Evolutionary conservation across 108 stramenopile genomes (phyloP).

Genomic region (Cyclotella distinguenda): DNA sequence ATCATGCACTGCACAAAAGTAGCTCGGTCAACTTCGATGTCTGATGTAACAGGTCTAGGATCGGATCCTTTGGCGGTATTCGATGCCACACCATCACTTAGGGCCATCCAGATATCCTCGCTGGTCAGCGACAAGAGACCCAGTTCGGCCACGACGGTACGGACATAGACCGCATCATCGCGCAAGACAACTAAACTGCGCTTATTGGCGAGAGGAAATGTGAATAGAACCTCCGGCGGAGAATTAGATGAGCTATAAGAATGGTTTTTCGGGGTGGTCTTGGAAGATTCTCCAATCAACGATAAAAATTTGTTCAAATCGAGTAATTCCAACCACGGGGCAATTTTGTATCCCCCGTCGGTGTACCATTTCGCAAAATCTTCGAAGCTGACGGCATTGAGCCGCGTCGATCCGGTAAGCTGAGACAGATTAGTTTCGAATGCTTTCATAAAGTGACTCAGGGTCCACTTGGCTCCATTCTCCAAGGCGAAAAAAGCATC

Average conservation of each 20-base stretch:
- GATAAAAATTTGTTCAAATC: slow-evolving; percentile 83
- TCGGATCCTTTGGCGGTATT: slow-evolving; percentile 16
- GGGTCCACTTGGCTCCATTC: slow-evolving; percentile 82
- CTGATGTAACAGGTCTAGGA: slow-evolving; percentile 19
- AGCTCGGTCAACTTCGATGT: slow-evolving; percentile 55
- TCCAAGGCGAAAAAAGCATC: slow-evolving; percentile 69
- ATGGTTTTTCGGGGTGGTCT: slow-evolving; percentile 2
- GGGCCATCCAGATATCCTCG: slow-evolving; percentile 62
- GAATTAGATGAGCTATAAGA: slow-evolving; percentile 6
- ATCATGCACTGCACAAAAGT: slow-evolving; percentile 75
- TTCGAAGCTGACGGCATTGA: slow-evolving; percentile 68
- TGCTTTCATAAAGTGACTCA: slow-evolving; percentile 66
- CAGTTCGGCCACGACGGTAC: slow-evolving; percentile 70
- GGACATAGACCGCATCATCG: slow-evolving; percentile 85
- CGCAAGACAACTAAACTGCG: slow-evolving; percentile 74
- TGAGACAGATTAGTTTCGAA: slow-evolving; percentile 23
- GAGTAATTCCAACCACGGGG: slow-evolving; percentile 90
- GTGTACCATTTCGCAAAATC: slow-evolving; percentile 91
- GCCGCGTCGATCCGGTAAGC: slow-evolving; percentile 27
- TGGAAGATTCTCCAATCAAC: slow-evolving; percentile 54
- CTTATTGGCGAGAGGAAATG: slow-evolving; percentile 80
- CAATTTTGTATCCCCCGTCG: slow-evolving; percentile 80
- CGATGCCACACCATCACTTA: slow-evolving; percentile 45
- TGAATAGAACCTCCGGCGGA: slow-evolving; percentile 67
- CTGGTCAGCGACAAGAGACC: slow-evolving; percentile 63